Conservation (phyloP, 2,329 filamentous ascomycete genomes). For the Pyrenophora tritici-repentis region DNA sequence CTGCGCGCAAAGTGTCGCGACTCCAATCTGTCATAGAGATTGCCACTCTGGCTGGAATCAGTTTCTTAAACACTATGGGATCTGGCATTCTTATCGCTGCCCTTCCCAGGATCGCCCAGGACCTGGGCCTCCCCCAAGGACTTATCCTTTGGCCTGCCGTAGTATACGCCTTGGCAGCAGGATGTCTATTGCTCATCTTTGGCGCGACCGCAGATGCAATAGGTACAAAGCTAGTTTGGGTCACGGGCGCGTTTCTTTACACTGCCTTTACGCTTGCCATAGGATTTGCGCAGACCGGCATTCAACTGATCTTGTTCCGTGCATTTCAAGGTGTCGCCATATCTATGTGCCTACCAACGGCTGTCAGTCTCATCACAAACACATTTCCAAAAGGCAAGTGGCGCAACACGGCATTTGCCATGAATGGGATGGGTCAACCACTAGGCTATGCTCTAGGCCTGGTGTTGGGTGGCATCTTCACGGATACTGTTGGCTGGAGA, state of each 20-base stretch:
- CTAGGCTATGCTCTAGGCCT: conserved; percentile 59
- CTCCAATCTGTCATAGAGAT: too few species aligned
- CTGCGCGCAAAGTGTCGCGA: too few species aligned
- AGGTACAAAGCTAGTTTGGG: conserved; percentile 54
- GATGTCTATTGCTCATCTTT: conserved; percentile 56
- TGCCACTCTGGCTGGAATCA: too few species aligned
- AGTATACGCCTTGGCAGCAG: conserved; percentile 51
- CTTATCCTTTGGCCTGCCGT: too few species aligned
- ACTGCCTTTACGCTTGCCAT: conserved; percentile 54
- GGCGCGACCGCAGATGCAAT: conserved; percentile 59
- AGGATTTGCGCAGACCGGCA: conserved; percentile 43
- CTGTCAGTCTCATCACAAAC: conserved; percentile 56
- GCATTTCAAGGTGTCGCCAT: conserved; percentile 54
- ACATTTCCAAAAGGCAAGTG: conserved; percentile 54
- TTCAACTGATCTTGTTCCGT: conserved; percentile 55
- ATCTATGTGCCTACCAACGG: conserved; percentile 56
- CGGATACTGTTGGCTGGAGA: conserved; percentile 51
- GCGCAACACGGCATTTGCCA: conserved; percentile 59
- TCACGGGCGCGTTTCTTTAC: conserved; percentile 53
- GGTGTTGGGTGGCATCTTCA: conserved; percentile 57
- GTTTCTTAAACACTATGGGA: too few species aligned
- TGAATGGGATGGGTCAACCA: conserved; percentile 57
- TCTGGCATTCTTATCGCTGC: too few species aligned
- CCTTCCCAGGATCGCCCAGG: too few species aligned
- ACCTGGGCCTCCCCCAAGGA: too few species aligned